These are phyloP conservation scores for Auriscalpium orientale DNA, from an alignment of 768 basidiomycete genomes.

Conservation along the genomic window DNA sequence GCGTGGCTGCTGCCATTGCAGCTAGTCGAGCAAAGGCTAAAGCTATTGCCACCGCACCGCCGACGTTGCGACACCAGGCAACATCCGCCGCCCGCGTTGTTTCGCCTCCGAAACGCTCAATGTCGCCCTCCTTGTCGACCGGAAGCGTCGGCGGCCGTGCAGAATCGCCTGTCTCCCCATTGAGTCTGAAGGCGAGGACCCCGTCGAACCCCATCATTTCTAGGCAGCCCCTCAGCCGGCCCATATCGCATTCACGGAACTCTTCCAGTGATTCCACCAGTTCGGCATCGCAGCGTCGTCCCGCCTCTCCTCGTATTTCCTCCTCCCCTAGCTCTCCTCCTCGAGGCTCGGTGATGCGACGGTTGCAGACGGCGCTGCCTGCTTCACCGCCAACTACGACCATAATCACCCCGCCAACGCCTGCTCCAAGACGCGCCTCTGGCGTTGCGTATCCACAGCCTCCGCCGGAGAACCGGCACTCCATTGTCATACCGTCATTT, in stretches of 20 bases:
- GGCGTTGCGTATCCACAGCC: not conserved
- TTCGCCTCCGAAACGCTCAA: slow-evolving; percentile 29
- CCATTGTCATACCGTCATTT: slow-evolving; percentile 27
- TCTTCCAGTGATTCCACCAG: slow-evolving; percentile 12
- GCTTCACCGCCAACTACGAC: slow-evolving; percentile 22
- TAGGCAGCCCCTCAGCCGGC: slow-evolving; percentile 10
- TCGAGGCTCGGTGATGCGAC: slow-evolving; percentile 21
- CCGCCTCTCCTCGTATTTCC: slow-evolving; percentile 14
- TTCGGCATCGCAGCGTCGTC: slow-evolving; percentile 6
- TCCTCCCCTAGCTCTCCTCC: slow-evolving; percentile 18
- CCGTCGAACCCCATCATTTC: slow-evolving; percentile 12
- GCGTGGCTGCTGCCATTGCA: slow-evolving; percentile 80
- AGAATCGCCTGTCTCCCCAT: slow-evolving; percentile 17
- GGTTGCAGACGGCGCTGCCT: slow-evolving; percentile 26
- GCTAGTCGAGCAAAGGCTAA: slow-evolving; percentile 86
- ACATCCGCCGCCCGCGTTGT: slow-evolving; percentile 61
- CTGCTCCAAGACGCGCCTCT: slow-evolving; percentile 11
- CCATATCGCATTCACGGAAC: slow-evolving; percentile 12
- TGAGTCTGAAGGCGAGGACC: slow-evolving; percentile 14
- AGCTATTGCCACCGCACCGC: slow-evolving; percentile 75
- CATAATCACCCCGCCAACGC: slow-evolving; percentile 9
- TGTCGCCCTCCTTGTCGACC: slow-evolving; percentile 30
- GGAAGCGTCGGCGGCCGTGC: slow-evolving; percentile 18
- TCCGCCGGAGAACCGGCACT: slow-evolving; percentile 1
- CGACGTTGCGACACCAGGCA: slow-evolving; percentile 72